A percentile compares a stretch with the other conserved stretches of the same genome.
These are phyloP conservation scores for Colletotrichum scovillei DNA, from an alignment of 2,329 filamentous ascomycete genomes.

Conservation along the genomic window DNA sequence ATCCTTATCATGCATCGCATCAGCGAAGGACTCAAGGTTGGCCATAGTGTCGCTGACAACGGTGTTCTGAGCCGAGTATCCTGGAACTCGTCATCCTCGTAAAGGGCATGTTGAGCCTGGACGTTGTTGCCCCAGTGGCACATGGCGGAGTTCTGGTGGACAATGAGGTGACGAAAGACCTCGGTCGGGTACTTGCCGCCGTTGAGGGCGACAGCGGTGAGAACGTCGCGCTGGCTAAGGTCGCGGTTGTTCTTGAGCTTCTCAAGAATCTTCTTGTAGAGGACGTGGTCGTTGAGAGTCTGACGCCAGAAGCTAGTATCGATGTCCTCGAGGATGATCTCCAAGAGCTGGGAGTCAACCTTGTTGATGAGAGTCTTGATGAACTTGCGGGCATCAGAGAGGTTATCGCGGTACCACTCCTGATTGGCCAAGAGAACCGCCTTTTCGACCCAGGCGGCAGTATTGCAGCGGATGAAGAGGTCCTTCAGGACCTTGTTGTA, in stretches of 20 bases:
- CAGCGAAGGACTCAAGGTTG: conserved; percentile 19
- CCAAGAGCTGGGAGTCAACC: conserved; percentile 24
- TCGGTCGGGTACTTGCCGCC: conserved; percentile 27
- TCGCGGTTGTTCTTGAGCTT: conserved; percentile 16
- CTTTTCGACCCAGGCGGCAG: conserved; percentile 22
- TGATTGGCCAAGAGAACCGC: conserved; percentile 30
- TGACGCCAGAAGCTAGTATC: conserved; percentile 31
- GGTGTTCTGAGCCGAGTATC: background rate
- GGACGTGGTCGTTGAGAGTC: background rate
- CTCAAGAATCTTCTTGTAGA: conserved; percentile 1
- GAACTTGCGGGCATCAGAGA: conserved; percentile 9
- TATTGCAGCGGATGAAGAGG: conserved; percentile 26
- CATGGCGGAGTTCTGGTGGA: conserved; percentile 26
- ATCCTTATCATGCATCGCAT: conserved; percentile 9
- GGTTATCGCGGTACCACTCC: conserved; percentile 27
- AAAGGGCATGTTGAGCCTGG: conserved; percentile 18
- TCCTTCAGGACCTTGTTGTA: conserved; percentile 33
- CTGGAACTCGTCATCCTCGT: conserved; percentile 19
- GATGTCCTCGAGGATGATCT: conserved; percentile 34
- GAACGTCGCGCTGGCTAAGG: conserved; percentile 30
- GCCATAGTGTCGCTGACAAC: background rate
- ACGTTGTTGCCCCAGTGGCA: conserved; percentile 19
- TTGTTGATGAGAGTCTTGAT: conserved; percentile 13
- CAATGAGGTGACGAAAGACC: conserved; percentile 25
- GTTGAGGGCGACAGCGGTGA: conserved; percentile 27